Evolutionary conservation across 257 asterid genomes (phyloP), one percentile per base, ranked within the genome.

Genomic region (Capsicum baccatum): DNA sequence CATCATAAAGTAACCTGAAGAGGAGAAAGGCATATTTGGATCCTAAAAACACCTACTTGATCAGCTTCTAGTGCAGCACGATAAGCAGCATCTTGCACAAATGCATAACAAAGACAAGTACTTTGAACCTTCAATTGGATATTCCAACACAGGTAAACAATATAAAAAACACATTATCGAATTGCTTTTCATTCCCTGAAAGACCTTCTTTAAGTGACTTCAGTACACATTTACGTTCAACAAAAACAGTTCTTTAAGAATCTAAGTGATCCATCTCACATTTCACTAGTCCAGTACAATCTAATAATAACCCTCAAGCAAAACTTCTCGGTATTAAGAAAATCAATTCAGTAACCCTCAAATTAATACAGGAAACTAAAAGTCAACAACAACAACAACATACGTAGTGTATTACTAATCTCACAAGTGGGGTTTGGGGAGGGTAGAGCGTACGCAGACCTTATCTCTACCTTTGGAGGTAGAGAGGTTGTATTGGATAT

Each of bases 41-140:
- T 52, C 37, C 83, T 68, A 84, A 62, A 87, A 71, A 48, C 68
- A 70, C 89, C 81, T 92, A 97, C 99, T 88, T 97, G 99, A 91
- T 97, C 99, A 85, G 99, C 98, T 89, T 97, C 99, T 19, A 97
- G 99, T 42, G 99, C 97, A 74, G 97, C 98, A 57, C 84, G 99
- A 80, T 91, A 97, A 54, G 98, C 99, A 83, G 98, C 99, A 89
- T 97, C n/a, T 73, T 73, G 73, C 76, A 4, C 6, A 67, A 69
- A 42, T 69, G 15, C 79, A 69, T 5, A 26, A 69, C 79, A 48
- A 74, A 74, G 81, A 52, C 21, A 14, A 76, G 63, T 76, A 15
- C 13, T 74, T 76, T 52, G 48, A 26, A 52, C 48, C 7, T 15
- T 26, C 81, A 37, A 13, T 52, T 12, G 2, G 19, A 74, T 19